Percentiles rank a stretch among this genome's conserved stretches.
Conservation (phyloP, 306 rosid genomes). For the Benincasa hispida region DNA sequence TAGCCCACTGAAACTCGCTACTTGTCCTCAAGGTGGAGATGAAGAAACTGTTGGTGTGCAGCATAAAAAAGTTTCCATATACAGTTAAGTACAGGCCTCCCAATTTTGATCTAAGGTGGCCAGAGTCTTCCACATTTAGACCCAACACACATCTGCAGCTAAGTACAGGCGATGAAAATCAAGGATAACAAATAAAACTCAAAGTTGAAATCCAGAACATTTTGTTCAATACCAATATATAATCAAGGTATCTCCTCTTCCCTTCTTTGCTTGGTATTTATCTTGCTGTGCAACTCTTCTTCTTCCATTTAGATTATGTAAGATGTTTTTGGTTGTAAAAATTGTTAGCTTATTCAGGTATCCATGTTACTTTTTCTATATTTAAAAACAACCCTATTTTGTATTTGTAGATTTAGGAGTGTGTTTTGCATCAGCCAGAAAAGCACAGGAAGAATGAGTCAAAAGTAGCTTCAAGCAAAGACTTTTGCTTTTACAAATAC, state of each 20-base stretch:
- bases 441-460: slow-evolving; percentile 75
- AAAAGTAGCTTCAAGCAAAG: slow-evolving; percentile 88
- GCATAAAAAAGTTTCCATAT: background rate
- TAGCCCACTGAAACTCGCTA: background rate
- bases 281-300: too few relatives aligned
- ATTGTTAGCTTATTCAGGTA: too few relatives aligned
- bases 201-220: background rate
- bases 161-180: background rate
- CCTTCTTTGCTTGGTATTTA: too few relatives aligned
- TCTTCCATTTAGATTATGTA: too few relatives aligned
- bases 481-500: slow-evolving; percentile 67
- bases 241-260: too few relatives aligned
- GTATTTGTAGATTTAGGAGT: too few relatives aligned
- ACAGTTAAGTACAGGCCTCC: background rate
- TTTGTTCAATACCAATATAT: too few relatives aligned
- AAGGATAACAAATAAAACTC: background rate
- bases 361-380: too few relatives aligned
- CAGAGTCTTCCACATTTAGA: background rate
- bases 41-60: background rate
- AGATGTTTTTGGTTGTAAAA: too few relatives aligned
- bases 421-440: slow-evolving; percentile 62
- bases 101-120: background rate
- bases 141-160: background rate
- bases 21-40: background rate
- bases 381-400: too few relatives aligned